A percentile compares a stretch with the other conserved stretches of the same genome.
These are phyloP conservation scores for Lecanicillium sp. DNA, from an alignment of 2,329 filamentous ascomycete species.

Conservation along the genomic window DNA sequence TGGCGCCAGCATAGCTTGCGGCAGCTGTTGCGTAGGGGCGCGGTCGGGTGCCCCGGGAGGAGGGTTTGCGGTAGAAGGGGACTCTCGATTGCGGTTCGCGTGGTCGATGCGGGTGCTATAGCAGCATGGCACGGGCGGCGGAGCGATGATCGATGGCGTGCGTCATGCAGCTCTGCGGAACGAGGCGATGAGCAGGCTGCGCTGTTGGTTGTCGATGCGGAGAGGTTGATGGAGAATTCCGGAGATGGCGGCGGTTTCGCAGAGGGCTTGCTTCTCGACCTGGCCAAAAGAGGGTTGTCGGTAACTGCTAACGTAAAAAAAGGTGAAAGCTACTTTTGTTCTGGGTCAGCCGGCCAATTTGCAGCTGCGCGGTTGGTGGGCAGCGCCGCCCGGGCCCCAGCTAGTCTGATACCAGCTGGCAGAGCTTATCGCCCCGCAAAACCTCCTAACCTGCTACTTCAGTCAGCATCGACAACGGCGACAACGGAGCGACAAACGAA, in stretches of 20 bases:
- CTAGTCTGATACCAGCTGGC: neutral
- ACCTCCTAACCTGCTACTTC: neutral
- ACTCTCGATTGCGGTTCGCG: conserved; percentile 7
- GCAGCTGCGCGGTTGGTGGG: conserved; percentile 8
- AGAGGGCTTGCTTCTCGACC: conserved; percentile 1
- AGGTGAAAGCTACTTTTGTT: neutral
- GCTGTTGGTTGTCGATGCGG: neutral
- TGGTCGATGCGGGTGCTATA: conserved; percentile 6
- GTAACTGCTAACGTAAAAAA: conserved; percentile 11
- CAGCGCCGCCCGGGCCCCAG: neutral
- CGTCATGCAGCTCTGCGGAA: neutral
- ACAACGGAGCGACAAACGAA: neutral
- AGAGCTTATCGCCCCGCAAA: conserved; percentile 5
- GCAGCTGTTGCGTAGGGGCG: conserved; percentile 9
- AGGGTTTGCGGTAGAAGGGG: conserved; percentile 10
- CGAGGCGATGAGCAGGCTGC: neutral
- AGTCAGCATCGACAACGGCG: neutral
- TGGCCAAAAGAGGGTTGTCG: neutral
- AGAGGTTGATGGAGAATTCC: neutral
- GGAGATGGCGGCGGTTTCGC: neutral
- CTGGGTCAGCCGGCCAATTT: conserved; percentile 10
- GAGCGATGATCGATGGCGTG: neutral
- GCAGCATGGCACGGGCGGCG: conserved; percentile 10
- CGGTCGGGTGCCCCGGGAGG: conserved; percentile 6
- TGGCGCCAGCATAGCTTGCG: conserved; percentile 30